Evolutionary conservation across 768 basidiomycete species (phyloP).

Genomic region (Pholiota microspora): DNA sequence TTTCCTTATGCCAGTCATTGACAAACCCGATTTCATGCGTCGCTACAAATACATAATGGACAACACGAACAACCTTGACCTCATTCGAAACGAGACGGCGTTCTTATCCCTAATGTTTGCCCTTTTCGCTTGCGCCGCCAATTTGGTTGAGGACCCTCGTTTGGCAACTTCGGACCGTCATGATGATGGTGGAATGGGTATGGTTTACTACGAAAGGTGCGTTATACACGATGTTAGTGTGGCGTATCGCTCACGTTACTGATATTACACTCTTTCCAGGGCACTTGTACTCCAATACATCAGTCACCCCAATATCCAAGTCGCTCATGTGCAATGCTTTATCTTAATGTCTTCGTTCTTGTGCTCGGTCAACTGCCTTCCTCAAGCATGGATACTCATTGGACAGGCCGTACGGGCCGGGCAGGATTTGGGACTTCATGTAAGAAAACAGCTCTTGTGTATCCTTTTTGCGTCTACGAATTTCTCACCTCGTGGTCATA

Average conservation of each 20-base stretch:
- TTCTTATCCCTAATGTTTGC: slow-evolving; percentile 84
- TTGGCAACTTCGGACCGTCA: slow-evolving; percentile 51
- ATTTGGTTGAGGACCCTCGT: slow-evolving; percentile 73
- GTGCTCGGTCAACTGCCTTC: slow-evolving; percentile 90
- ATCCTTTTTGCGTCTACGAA: slow-evolving; percentile 3
- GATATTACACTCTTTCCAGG: slow-evolving; percentile 33
- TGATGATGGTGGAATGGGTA: slow-evolving; percentile 84
- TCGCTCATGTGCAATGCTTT: slow-evolving; percentile 88
- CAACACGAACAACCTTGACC: slow-evolving; percentile 47
- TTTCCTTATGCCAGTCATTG: slow-evolving; percentile 84
- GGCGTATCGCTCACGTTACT: not conserved
- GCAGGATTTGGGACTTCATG: slow-evolving; percentile 90
- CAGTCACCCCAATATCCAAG: slow-evolving; percentile 81
- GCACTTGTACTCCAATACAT: slow-evolving; percentile 91
- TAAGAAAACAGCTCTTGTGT: slow-evolving; percentile 38
- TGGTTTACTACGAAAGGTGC: slow-evolving; percentile 88
- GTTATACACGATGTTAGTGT: slow-evolving; percentile 17
- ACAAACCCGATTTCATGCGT: slow-evolving; percentile 79
- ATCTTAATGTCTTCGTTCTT: slow-evolving; percentile 87
- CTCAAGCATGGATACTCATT: slow-evolving; percentile 90
- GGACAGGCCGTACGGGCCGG: slow-evolving; percentile 89
- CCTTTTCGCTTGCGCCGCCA: slow-evolving; percentile 87
- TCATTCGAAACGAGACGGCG: slow-evolving; percentile 61
- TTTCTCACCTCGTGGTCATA: slow-evolving; percentile 12
- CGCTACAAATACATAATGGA: slow-evolving; percentile 77